Conservation (phyloP, 768 basidiomycete species). For the Mycena filopes region DNA sequence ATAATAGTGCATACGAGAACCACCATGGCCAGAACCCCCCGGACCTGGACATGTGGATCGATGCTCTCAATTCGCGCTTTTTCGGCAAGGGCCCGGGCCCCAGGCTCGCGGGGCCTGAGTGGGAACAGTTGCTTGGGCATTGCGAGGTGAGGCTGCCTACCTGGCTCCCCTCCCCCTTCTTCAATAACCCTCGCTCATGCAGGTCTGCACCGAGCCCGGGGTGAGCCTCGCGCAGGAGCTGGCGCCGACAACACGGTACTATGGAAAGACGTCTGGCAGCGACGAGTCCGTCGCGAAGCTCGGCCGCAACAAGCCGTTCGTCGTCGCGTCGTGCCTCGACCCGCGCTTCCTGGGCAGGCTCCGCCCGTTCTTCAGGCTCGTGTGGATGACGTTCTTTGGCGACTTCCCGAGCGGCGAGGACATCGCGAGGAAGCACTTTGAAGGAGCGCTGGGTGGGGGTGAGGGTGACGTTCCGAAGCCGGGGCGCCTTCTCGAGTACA, state of each 20-base stretch:
- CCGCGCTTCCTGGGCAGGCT: constrained; percentile 23
- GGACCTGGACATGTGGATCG: constrained; percentile 26
- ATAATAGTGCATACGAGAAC: too few relatives aligned
- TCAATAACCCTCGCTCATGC: background rate
- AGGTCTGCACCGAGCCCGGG: constrained; percentile 5
- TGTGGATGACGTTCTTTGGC: constrained; percentile 31
- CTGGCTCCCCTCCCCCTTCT: background rate
- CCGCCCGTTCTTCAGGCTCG: constrained; percentile 24
- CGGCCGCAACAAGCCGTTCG: constrained; percentile 29
- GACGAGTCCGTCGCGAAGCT: constrained; percentile 19
- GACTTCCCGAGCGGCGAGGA: constrained; percentile 31
- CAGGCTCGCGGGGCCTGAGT: constrained; percentile 19
- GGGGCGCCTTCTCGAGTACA: constrained; percentile 24
- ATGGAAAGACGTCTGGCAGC: background rate
- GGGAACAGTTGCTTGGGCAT: constrained; percentile 27
- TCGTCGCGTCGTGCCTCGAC: constrained; percentile 29
- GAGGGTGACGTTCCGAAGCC: constrained; percentile 3
- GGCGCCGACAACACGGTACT: constrained; percentile 1
- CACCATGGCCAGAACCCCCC: constrained; percentile 14
- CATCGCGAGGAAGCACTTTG: constrained; percentile 26
- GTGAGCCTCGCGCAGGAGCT: constrained; percentile 23
- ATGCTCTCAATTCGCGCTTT: constrained; percentile 25
- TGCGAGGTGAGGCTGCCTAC: constrained; percentile 15
- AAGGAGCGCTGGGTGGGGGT: constrained; percentile 8
- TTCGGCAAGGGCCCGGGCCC: constrained; percentile 26